These are phyloP conservation scores for Tilletia walkeri DNA, from an alignment of 1,284 basidiomycete species.

Conservation along the genomic window DNA sequence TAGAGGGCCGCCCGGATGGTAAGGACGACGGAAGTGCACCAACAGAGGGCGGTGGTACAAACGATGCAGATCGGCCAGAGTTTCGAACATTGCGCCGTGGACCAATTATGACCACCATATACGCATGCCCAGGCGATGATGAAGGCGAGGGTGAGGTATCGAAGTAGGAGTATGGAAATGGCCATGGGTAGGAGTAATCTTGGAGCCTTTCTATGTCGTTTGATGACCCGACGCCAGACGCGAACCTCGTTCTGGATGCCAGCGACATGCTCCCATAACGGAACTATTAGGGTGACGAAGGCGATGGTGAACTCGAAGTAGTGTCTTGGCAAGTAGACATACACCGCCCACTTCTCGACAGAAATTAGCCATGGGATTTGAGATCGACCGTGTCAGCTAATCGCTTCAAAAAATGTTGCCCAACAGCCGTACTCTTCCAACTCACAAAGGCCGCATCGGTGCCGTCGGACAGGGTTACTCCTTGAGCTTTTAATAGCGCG, in stretches of 20 bases:
- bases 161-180: neutral
- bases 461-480: too few species aligned
- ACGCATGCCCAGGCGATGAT: neutral
- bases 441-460: too few species aligned
- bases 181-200: neutral
- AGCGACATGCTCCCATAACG: neutral
- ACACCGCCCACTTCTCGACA: neutral
- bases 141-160: conserved; percentile 1
- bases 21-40: neutral
- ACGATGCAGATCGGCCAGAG: neutral
- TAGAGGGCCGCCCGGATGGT: neutral
- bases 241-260: neutral
- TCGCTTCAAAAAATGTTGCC: too few species aligned
- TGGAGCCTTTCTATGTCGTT: neutral
- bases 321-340: neutral
- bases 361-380: neutral
- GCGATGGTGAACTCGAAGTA: neutral
- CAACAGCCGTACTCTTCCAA: too few species aligned
- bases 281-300: neutral
- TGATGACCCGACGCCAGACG: neutral
- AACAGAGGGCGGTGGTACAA: neutral
- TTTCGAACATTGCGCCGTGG: neutral
- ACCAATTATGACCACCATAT: neutral
- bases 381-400: too few species aligned
- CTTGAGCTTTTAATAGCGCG: too few species aligned